These are phyloP conservation scores for Sporothrix brunneoviolacea DNA, from an alignment of 2,329 filamentous ascomycete species.

Conservation along the genomic window DNA sequence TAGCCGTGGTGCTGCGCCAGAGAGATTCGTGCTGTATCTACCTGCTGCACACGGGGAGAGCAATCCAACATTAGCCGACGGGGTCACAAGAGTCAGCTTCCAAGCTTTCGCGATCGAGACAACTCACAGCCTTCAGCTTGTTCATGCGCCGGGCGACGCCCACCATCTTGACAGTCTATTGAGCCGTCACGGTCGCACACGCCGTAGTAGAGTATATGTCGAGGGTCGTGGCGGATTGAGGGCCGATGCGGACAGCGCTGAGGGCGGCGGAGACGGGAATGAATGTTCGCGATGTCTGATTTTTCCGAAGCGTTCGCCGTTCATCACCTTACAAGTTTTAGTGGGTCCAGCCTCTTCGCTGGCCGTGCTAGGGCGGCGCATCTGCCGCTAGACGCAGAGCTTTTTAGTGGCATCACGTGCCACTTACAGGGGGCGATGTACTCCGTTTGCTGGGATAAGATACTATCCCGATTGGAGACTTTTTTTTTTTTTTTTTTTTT, in stretches of 20 bases:
- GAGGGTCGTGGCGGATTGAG: not conserved
- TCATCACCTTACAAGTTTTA: not conserved
- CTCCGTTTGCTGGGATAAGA: no score
- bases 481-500: not conserved
- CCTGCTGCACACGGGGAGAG: conserved; percentile 32
- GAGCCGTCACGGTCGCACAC: not conserved
- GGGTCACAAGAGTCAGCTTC: no score
- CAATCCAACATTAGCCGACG: no score
- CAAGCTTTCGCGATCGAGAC: no score
- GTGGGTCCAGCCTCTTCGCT: not conserved
- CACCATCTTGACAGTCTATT: conserved; percentile 27
- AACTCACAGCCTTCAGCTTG: conserved; percentile 64
- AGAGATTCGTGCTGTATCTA: conserved; percentile 22
- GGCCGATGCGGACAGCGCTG: no score
- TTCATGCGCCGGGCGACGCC: conserved; percentile 62
- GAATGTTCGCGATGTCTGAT: no score
- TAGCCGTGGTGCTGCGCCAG: not conserved
- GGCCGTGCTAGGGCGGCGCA: not conserved
- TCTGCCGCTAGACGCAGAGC: no score
- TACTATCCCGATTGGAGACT: no score
- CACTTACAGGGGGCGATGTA: not conserved
- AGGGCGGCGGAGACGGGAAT: no score
- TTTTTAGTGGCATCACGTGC: not conserved
- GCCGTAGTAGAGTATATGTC: not conserved
- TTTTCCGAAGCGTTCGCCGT: no score